A percentile compares a stretch with the other conserved stretches of the same genome.
Evolutionary conservation across 768 basidiomycete genomes (phyloP).

Genomic region (Lyophyllum atratum): DNA sequence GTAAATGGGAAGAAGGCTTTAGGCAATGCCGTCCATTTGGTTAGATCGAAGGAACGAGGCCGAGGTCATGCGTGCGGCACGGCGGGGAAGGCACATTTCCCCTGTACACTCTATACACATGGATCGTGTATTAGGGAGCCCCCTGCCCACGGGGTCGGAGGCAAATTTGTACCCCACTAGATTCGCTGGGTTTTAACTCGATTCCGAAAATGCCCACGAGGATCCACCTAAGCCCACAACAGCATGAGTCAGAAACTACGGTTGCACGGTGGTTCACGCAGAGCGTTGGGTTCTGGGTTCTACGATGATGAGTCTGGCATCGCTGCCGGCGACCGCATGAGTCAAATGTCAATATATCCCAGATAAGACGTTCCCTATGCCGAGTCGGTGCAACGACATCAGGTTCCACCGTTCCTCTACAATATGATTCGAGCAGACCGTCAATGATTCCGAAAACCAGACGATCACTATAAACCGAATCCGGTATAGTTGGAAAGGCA

Average conservation of each 20-base stretch:
- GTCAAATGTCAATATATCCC: not conserved
- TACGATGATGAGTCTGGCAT: not conserved
- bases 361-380: not conserved
- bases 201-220: not conserved
- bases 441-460: not conserved
- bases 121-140: not conserved
- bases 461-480: not conserved
- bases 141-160: not conserved
- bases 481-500: not conserved
- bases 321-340: conserved; percentile 1
- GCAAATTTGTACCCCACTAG: not conserved
- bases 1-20: not conserved
- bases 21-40: conserved; percentile 2
- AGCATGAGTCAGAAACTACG: not conserved
- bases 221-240: not conserved
- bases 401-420: not conserved
- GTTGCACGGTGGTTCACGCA: not conserved
- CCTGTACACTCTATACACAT: not conserved
- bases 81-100: not conserved
- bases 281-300: not conserved
- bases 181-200: conserved; percentile 2
- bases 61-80: not conserved
- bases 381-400: not conserved
- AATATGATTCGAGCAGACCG: not conserved
- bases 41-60: conserved; percentile 8